These are phyloP conservation scores for Colletotrichum siamense DNA, from an alignment of 2,329 filamentous ascomycete species.

Conservation along the genomic window DNA sequence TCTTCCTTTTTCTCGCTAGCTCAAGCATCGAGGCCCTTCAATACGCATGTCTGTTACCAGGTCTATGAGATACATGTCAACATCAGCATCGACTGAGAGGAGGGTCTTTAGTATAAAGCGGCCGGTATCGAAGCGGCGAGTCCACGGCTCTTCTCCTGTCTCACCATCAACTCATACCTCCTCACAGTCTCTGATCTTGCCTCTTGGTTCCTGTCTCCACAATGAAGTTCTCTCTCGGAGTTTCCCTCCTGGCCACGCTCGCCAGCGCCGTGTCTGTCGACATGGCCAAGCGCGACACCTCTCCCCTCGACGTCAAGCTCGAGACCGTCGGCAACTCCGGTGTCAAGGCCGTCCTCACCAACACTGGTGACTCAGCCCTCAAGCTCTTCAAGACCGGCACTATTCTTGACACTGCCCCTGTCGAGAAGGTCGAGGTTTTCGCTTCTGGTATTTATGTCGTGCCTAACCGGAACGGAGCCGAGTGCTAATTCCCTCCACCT, in stretches of 20 bases:
- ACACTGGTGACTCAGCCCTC: slow-evolving; percentile 48
- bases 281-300: slow-evolving; percentile 15
- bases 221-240: slow-evolving; percentile 15
- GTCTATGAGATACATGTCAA: background rate
- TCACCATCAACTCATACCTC: background rate
- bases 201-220: background rate
- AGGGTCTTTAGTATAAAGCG: background rate
- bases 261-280: slow-evolving; percentile 16
- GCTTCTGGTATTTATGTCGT: slow-evolving; percentile 39
- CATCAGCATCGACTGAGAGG: background rate
- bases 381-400: slow-evolving; percentile 56
- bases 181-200: background rate
- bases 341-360: slow-evolving; percentile 55
- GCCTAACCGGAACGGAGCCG: too few relatives aligned
- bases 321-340: slow-evolving; percentile 49
- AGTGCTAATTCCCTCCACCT: background rate
- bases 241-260: slow-evolving; percentile 11
- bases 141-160: background rate
- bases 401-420: slow-evolving; percentile 50
- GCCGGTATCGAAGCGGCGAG: background rate
- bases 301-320: slow-evolving; percentile 44
- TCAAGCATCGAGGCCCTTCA: background rate
- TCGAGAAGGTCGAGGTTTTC: slow-evolving; percentile 57
- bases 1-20: slow-evolving; percentile 12
- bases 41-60: too few relatives aligned